Evolutionary conservation across 1,284 basidiomycete genomes (phyloP).

Genomic region (Termitomyces sp.): DNA sequence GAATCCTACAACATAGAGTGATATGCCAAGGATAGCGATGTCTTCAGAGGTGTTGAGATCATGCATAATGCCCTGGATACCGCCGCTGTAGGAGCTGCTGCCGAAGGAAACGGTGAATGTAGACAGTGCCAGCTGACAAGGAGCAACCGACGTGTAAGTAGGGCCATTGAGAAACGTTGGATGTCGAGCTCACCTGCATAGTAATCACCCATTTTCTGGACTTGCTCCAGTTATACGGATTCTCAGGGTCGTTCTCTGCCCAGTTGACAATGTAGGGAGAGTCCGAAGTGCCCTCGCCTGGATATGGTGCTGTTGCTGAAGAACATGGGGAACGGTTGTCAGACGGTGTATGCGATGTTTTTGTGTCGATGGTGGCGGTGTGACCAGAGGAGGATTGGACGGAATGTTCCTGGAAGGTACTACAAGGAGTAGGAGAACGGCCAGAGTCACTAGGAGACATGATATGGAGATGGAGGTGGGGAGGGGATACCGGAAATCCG

Average conservation of each 20-base stretch:
- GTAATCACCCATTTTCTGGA: conserved; percentile 50
- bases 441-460: conserved; percentile 9
- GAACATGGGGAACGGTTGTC: conserved; percentile 3
- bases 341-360: not conserved
- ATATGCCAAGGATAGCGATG: conserved; percentile 56
- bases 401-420: conserved; percentile 11
- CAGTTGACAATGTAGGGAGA: conserved; percentile 57
- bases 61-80: conserved; percentile 40
- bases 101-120: conserved; percentile 63
- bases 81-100: conserved; percentile 56
- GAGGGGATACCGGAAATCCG: not conserved
- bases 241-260: conserved; percentile 49
- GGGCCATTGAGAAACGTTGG: not conserved
- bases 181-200: conserved; percentile 37
- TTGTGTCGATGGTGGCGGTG: not conserved
- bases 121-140: conserved; percentile 36
- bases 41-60: conserved; percentile 49
- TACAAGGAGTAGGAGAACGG: conserved; percentile 8
- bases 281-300: conserved; percentile 42
- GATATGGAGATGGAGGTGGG: not conserved
- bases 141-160: conserved; percentile 3
- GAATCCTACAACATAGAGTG: conserved; percentile 55
- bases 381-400: conserved; percentile 10
- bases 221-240: conserved; percentile 62
- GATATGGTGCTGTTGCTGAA: conserved; percentile 19